Conservation (phyloP, 75 land plant species). For the Pinus albicaulis region DNA sequence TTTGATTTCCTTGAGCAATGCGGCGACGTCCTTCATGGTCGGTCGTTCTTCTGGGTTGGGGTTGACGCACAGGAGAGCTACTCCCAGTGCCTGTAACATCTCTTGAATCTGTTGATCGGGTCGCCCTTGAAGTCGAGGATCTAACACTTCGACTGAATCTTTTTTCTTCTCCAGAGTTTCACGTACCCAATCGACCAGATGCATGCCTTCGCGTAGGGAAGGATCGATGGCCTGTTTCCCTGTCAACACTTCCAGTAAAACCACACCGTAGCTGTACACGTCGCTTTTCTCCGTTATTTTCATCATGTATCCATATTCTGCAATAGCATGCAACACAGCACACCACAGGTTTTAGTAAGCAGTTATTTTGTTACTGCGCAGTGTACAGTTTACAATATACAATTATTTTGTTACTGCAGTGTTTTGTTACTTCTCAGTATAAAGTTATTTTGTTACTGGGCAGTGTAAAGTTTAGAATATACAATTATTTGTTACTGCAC, state of each 20-base stretch:
- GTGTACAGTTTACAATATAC: too few species aligned
- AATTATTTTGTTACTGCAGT: too few species aligned
- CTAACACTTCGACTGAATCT: conserved; percentile 61
- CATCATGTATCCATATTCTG: conserved; percentile 76
- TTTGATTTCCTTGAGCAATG: conserved; percentile 69
- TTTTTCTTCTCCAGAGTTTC: conserved; percentile 45
- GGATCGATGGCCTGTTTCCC: conserved; percentile 68
- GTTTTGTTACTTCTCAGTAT: too few species aligned
- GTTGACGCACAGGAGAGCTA: conserved; percentile 76
- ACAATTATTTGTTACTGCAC: too few species aligned
- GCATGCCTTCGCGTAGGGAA: conserved; percentile 53
- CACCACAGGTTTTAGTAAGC: background rate
- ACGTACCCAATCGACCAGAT: conserved; percentile 68
- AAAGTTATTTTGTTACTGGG: too few species aligned
- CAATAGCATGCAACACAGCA: background rate
- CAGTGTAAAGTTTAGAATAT: too few species aligned
- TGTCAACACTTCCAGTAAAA: conserved; percentile 75
- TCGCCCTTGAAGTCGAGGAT: conserved; percentile 45
- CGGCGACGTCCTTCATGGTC: conserved; percentile 87
- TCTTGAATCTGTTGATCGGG: conserved; percentile 73
- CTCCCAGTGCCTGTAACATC: conserved; percentile 77
- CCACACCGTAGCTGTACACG: conserved; percentile 84
- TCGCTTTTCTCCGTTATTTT: conserved; percentile 85
- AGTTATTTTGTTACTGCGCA: too few species aligned
- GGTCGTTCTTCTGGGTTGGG: conserved; percentile 76